Base-by-base conservation (phyloP, 2,329 filamentous ascomycete genomes). In the Dendrostoma leiphaemia region DNA sequence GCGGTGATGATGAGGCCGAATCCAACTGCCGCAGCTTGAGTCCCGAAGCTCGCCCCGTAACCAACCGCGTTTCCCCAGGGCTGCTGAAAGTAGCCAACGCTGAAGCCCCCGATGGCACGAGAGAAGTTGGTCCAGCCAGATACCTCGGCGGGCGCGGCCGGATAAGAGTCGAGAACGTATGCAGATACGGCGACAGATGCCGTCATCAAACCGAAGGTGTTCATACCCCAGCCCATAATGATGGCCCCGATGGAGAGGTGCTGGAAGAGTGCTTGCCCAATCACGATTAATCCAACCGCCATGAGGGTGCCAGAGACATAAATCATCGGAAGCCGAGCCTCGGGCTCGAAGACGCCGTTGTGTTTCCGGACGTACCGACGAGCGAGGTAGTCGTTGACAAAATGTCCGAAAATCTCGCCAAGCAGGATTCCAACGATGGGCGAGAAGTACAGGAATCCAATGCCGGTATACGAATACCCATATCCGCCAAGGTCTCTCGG, bases 81-180 rank as follows among this genome's bases (percentile, higher is more conserved):
- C 6, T 77, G 65, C 66, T 79, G 74, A 56, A 78, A 77, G 59
- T 79, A 80, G 1, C 68, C 70, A 6, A 77, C 69, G 43, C 72
- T 68, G 51, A 81, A 80, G 0, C 78, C 77, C n/a, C 75, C 75
- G 0, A 70, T 63, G 0, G 74, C 65, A 45, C 67, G 62, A 12
- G 62, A 62, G 28, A 67, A 65, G 44, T 69, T 70, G 24, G 78
- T 65, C 74, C 73, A 76, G 1, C 72, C 70, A 3, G 70, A 71
- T 0, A 79, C 75, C 49, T 79, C 74, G 1, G 74, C 76, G 3
- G 72, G 69, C 0, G 72, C 74, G 48, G 75, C 69, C 0, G 78
- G 78, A 55, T 80, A 79, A n/a, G 67, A 70, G 59, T 81, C 77
- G 1, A 80, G 68, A 5, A 71, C 62, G 55, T 80, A 81, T 0